phyloP scores from a whole-genome alignment of 148 eudicot genomes.

The Rheum nobile region DNA sequence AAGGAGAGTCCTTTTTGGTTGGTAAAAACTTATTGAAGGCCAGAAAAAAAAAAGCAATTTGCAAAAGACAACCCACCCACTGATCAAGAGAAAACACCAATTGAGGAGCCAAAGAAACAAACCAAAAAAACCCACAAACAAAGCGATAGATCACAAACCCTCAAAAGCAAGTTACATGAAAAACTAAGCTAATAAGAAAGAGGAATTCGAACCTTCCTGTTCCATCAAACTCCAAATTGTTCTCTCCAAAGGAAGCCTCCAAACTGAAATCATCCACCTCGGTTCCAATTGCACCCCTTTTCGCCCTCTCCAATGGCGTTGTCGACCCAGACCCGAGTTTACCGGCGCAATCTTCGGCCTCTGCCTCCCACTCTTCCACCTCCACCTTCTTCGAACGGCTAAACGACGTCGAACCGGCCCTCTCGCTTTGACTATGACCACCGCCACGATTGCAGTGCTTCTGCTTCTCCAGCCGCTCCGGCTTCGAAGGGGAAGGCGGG shows the following conservation, averaged over 20 bases:
- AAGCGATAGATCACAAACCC: neutral
- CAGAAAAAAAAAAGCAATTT: constrained; percentile 3
- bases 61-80: neutral
- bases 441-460: neutral
- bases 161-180: neutral
- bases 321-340: constrained; percentile 1
- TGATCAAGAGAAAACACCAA: neutral
- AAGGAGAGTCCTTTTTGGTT: constrained; percentile 18
- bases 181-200: neutral
- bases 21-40: constrained; percentile 12
- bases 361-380: constrained; percentile 15
- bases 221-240: constrained; percentile 32
- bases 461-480: neutral
- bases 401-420: neutral
- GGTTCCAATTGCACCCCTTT: neutral
- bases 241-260: constrained; percentile 61
- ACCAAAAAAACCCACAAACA: neutral
- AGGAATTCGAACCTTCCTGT: neutral
- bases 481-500: constrained; percentile 7
- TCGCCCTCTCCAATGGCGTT: constrained; percentile 3
- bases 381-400: neutral
- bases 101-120: neutral
- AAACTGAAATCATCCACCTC: constrained; percentile 1
- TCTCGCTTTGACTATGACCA: neutral
- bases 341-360: neutral